Percentiles rank a stretch among this genome's conserved stretches.
Conservation (phyloP, 2,329 filamentous ascomycete genomes). For the Aspergillus sp. region DNA sequence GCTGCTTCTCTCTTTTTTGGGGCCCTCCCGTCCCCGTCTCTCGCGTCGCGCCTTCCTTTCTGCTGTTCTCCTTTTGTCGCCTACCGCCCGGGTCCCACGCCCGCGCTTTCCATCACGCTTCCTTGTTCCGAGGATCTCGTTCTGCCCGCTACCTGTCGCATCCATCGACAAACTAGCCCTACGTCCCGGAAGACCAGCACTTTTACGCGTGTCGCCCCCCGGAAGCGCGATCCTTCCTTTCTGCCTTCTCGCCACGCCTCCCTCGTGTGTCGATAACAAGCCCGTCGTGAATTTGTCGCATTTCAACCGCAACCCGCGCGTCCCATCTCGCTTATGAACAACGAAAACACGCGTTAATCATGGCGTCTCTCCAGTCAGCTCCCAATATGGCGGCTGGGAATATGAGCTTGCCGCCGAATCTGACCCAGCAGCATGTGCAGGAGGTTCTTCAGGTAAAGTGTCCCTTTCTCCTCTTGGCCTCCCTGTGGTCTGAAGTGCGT, state of each 20-base stretch:
- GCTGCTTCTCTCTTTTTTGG: conserved; percentile 12
- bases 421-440: conserved; percentile 69
- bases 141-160: conserved; percentile 16
- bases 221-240: conserved; percentile 17
- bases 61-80: conserved; percentile 12
- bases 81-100: conserved; percentile 12
- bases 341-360: conserved; percentile 35
- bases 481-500: conserved; percentile 1
- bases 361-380: conserved; percentile 72
- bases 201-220: conserved; percentile 13
- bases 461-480: conserved; percentile 3
- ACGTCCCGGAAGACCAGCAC: conserved; percentile 13
- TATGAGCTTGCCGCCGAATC: conserved; percentile 52
- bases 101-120: conserved; percentile 15
- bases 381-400: conserved; percentile 59
- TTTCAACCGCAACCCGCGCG: conserved; percentile 8
- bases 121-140: conserved; percentile 25
- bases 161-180: conserved; percentile 13
- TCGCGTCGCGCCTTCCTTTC: conserved; percentile 11
- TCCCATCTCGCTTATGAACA: conserved; percentile 22
- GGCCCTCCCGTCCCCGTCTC: conserved; percentile 10
- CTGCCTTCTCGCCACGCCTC: conserved; percentile 7
- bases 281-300: conserved; percentile 15
- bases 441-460: conserved; percentile 50
- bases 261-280: conserved; percentile 11